Evolutionary conservation across 2,329 filamentous ascomycete species (phyloP).

Genomic region (Calonectria crousiana): DNA sequence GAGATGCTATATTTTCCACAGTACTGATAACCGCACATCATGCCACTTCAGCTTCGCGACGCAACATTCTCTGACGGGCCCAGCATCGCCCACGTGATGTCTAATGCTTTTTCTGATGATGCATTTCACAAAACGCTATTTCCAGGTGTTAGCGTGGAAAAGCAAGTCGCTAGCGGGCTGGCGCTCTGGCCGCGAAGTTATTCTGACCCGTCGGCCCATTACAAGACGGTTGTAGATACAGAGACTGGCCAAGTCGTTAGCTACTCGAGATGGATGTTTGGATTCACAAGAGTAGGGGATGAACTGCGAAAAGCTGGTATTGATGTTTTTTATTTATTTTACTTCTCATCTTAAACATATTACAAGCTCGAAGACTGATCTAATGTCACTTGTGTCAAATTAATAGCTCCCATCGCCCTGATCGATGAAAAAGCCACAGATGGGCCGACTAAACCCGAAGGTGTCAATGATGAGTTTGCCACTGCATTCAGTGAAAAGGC

Average conservation of each 20-base stretch:
- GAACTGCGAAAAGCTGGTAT: not conserved
- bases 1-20: not conserved
- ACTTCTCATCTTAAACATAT: not conserved
- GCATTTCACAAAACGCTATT: not conserved
- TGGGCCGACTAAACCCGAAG: not conserved
- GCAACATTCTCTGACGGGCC: not conserved
- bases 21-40: not conserved
- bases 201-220: not conserved
- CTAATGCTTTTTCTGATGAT: not conserved
- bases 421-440: not conserved
- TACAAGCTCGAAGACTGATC: not conserved
- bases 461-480: not conserved
- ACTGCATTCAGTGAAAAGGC: not conserved
- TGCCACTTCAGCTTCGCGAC: not conserved
- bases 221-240: not conserved
- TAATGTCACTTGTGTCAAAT: not conserved
- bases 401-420: not conserved
- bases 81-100: not conserved
- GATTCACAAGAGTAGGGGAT: not conserved
- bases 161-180: not conserved
- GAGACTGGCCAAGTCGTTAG: not conserved
- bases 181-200: not conserved
- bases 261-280: not conserved
- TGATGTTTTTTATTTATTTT: not conserved
- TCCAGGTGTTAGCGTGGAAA: not conserved